Evolutionary conservation across 2,329 filamentous ascomycete species (phyloP), one percentile per base, ranked within the genome.

Genomic region (Dactylellina leptospora): DNA sequence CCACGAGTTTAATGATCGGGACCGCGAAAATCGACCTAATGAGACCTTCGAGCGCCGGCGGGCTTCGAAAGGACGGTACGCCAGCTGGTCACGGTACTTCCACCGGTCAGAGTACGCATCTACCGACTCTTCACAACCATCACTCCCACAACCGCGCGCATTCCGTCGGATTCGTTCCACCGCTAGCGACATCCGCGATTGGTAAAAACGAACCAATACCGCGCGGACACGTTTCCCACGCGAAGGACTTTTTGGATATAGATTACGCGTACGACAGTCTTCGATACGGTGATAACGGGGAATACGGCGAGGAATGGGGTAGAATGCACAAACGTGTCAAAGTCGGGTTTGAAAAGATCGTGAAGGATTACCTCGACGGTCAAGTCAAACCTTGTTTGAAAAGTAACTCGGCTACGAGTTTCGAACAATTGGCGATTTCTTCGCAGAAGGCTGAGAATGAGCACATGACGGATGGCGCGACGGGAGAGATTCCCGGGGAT

Each of bases 221-320:
- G 0, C 83, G 87, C 1, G 95, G 93, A 1, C 96, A 96, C 78
- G 90, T 96, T 16, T 86, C 91, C 0, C 95, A 99, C 80, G 93
- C 93, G 6, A 87, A 92, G 73, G 92, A 97, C 10, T 97, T 92
- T 77, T 84, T 91, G 3, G 85, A 90, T 54, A 85, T 97, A n/a
- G 95, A 99, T 80, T 96, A 91, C 77, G 90, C 93, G 76, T 99
- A 95, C 93, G 93, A 99, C 78, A 97, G 93, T 70, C 93, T 93
- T 84, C 85, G 90, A 11, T 97, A 95, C 90, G 93, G 93, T 4
- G 88, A 92, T 76, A 93, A 93, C 8, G 95, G 93, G 38, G 85
- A 89, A 44, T 90, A 91, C 76, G 92, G 91, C 0, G 95, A 99
- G 80, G 95, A 97, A 80, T 99, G 95, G 95, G 90, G 91, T 27